Conservation (phyloP, 1,284 basidiomycete species). For the Moesziomyces globuligerus region DNA sequence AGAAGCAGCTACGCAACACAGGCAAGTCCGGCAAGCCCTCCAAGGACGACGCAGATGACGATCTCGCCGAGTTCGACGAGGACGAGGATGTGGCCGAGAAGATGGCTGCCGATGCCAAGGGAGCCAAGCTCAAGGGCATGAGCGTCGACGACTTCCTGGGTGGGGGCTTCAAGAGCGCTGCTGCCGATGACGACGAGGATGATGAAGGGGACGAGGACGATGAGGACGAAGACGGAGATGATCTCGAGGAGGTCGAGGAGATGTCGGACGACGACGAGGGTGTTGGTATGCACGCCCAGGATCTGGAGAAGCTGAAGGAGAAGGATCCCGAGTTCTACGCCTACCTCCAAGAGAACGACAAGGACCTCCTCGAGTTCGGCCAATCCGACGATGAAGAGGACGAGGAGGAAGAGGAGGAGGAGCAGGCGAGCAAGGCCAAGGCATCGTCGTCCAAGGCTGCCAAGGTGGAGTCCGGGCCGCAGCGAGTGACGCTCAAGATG, state of each 20-base stretch:
- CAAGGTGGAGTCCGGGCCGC: conserved; percentile 28
- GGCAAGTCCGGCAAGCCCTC: conserved; percentile 32
- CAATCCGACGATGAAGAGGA: conserved; percentile 63
- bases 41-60: conserved; percentile 17
- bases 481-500: conserved; percentile 77
- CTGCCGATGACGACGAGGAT: conserved; percentile 36
- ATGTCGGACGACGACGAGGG: conserved; percentile 57
- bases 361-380: conserved; percentile 82
- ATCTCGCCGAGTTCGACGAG: conserved; percentile 39
- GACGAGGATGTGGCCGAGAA: conserved; percentile 29
- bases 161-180: conserved; percentile 61
- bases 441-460: conserved; percentile 24
- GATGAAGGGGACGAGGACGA: conserved; percentile 54
- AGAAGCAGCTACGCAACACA: conserved; percentile 41
- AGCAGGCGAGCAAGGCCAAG: conserved; percentile 20
- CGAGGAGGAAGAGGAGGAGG: conserved; percentile 50
- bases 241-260: conserved; percentile 56
- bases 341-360: conserved; percentile 95
- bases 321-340: conserved; percentile 99
- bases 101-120: conserved; percentile 11
- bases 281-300: conserved; percentile 73
- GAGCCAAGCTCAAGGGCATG: conserved; percentile 48
- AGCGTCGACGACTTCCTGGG: conserved; percentile 65
- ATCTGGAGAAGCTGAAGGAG: conserved; percentile 89
- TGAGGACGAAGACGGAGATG: conserved; percentile 39